Evolutionary conservation across 441 rosid genomes (phyloP).

Genomic region (Macaranga tanarius): DNA sequence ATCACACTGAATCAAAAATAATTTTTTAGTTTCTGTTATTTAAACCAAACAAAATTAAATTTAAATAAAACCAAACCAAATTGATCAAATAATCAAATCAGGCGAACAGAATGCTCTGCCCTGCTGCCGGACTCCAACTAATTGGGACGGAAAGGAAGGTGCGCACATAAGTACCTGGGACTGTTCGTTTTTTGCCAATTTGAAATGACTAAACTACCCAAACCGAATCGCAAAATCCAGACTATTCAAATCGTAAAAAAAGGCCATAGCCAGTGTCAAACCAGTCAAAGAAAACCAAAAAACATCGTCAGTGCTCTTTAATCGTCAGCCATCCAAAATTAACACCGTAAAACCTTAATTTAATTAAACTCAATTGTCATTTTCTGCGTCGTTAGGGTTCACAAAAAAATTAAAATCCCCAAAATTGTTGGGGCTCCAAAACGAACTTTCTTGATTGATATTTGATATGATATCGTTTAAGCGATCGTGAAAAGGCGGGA

Average conservation of each 20-base stretch:
- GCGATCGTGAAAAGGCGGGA: too few relatives aligned
- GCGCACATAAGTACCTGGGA: too few relatives aligned
- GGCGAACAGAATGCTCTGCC: too few relatives aligned
- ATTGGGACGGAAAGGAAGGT: too few relatives aligned
- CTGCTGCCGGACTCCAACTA: too few relatives aligned
- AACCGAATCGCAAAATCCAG: background rate
- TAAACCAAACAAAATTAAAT: too few relatives aligned
- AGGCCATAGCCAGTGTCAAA: background rate
- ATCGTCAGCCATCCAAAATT: background rate
- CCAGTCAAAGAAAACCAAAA: background rate
- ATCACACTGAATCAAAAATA: too few relatives aligned
- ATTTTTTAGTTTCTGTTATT: too few relatives aligned
- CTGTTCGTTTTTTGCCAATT: too few relatives aligned
- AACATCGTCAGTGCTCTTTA: too few relatives aligned
- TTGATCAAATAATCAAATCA: too few relatives aligned
- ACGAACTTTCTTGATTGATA: slow-evolving; percentile 18
- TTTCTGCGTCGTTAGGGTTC: slow-evolving; percentile 28
- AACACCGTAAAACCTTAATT: background rate
- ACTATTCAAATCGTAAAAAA: background rate
- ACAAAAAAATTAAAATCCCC: background rate
- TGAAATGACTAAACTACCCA: slow-evolving; percentile 10
- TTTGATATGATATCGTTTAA: background rate
- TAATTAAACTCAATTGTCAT: background rate
- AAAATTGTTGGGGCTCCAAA: background rate
- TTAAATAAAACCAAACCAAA: too few relatives aligned